phyloP scores from a whole-genome alignment of 148 eudicot genomes.

The Chenopodium formosanum region DNA sequence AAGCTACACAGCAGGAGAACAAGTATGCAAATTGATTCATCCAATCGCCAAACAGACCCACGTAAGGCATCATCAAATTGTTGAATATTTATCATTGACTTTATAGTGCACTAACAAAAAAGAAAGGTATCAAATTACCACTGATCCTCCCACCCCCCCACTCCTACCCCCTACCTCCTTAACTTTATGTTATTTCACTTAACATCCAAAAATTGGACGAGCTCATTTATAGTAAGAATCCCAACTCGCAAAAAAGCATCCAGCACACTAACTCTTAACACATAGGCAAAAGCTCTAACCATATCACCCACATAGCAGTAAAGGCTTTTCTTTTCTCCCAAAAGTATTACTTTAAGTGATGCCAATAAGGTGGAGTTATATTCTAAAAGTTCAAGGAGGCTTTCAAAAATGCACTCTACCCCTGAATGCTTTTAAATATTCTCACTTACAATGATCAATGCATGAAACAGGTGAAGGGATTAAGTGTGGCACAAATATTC shows the following conservation, averaged over 20 bases:
- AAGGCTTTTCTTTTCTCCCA: neutral
- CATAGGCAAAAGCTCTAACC: neutral
- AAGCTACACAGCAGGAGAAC: too few species aligned
- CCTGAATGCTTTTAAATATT: neutral
- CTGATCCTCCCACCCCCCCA: neutral
- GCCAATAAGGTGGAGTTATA: neutral
- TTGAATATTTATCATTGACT: neutral
- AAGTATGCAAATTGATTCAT: too few species aligned
- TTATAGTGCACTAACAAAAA: neutral
- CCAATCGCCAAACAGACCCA: too few species aligned
- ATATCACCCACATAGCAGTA: neutral
- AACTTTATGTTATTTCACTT: neutral
- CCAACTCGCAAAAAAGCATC: too few species aligned
- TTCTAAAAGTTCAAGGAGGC: neutral
- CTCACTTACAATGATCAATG: neutral
- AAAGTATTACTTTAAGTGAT: neutral
- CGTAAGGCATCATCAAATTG: neutral
- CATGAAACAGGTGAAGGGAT: neutral
- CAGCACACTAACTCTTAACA: neutral
- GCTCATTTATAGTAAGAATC: too few species aligned
- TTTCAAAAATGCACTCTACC: neutral
- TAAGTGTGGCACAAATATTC: neutral
- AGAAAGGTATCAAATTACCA: neutral
- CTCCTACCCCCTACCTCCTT: neutral
- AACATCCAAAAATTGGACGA: neutral